These are phyloP conservation scores for Penicillium bialowiezense DNA, from an alignment of 495 filamentous ascomycete species.

Conservation along the genomic window DNA sequence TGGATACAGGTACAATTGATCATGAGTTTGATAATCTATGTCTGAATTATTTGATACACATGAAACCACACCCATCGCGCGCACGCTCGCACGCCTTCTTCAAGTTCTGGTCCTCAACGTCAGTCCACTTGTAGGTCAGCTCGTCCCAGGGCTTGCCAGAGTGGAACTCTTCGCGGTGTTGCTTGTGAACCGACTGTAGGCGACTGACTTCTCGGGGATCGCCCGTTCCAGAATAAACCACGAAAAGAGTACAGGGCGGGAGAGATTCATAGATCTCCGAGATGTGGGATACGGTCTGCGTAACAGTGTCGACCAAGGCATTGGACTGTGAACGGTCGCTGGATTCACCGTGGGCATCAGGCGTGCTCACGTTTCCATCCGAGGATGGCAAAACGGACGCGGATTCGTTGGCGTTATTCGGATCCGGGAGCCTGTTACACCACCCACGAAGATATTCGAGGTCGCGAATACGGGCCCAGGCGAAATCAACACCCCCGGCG, in stretches of 20 bases:
- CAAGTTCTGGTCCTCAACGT: slow-evolving; percentile 76
- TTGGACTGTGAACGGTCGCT: slow-evolving; percentile 3
- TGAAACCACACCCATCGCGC: slow-evolving; percentile 75
- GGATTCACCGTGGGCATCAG: slow-evolving; percentile 1
- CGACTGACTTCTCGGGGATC: slow-evolving; percentile 77
- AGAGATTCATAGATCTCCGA: slow-evolving; percentile 68
- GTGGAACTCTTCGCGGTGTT: slow-evolving; percentile 72
- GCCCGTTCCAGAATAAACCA: slow-evolving; percentile 86
- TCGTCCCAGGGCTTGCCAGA: slow-evolving; percentile 81
- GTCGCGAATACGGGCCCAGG: slow-evolving; percentile 84
- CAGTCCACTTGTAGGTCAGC: slow-evolving; percentile 85
- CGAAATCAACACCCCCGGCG: slow-evolving; percentile 75
- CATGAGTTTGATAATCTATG: too few relatives aligned
- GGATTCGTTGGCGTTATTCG: slow-evolving; percentile 50
- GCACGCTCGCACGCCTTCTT: slow-evolving; percentile 67
- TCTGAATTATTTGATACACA: slow-evolving; percentile 64
- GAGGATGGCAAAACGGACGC: slow-evolving; percentile 32
- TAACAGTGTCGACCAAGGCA: slow-evolving; percentile 43
- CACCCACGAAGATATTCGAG: slow-evolving; percentile 79
- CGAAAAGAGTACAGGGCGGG: slow-evolving; percentile 78
- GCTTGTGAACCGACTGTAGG: slow-evolving; percentile 68
- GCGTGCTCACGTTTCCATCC: slow-evolving; percentile 21
- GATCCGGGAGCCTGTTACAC: slow-evolving; percentile 61
- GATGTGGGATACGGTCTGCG: slow-evolving; percentile 56
- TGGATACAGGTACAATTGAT: too few relatives aligned